These are phyloP conservation scores for Evansstolkia leycettana DNA, from an alignment of 495 filamentous ascomycete genomes.

Conservation along the genomic window DNA sequence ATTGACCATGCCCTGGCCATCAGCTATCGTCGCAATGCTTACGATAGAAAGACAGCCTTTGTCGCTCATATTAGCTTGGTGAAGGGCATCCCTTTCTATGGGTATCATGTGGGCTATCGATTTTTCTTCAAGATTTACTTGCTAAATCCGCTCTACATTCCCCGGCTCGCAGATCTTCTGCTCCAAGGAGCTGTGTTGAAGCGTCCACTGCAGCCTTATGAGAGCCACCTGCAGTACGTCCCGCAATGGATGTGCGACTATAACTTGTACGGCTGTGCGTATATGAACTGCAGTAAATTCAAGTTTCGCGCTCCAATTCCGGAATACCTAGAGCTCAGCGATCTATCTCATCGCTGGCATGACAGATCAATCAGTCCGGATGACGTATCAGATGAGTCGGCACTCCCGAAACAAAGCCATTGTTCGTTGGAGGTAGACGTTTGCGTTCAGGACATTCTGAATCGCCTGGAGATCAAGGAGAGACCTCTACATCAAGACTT, in stretches of 20 bases:
- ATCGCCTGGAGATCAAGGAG: conserved; percentile 58
- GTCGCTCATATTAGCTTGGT: conserved; percentile 85
- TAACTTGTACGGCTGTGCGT: conserved; percentile 88
- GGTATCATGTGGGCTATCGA: conserved; percentile 82
- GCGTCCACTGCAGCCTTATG: conserved; percentile 74
- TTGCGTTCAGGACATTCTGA: conserved; percentile 77
- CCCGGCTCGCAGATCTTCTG: conserved; percentile 69
- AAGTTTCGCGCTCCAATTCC: conserved; percentile 71
- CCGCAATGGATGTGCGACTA: conserved; percentile 98
- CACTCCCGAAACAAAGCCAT: conserved; percentile 67
- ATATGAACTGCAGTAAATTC: conserved; percentile 57
- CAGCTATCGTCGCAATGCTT: conserved; percentile 64
- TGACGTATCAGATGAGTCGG: conserved; percentile 43
- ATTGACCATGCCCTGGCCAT: conserved; percentile 78
- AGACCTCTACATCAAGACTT: conserved; percentile 82
- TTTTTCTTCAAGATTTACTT: conserved; percentile 93
- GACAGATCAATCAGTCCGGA: conserved; percentile 48
- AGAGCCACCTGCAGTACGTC: conserved; percentile 83
- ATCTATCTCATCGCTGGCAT: conserved; percentile 63
- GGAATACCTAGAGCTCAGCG: conserved; percentile 42
- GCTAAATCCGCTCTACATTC: conserved; percentile 72
- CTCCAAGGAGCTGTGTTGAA: conserved; percentile 79
- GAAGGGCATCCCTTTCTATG: conserved; percentile 92
- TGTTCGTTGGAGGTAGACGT: conserved; percentile 84
- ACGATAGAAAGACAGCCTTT: conserved; percentile 54